Evolutionary conservation across 2,329 filamentous ascomycete species (phyloP).

Genomic region (Ampelomyces quisqualis): DNA sequence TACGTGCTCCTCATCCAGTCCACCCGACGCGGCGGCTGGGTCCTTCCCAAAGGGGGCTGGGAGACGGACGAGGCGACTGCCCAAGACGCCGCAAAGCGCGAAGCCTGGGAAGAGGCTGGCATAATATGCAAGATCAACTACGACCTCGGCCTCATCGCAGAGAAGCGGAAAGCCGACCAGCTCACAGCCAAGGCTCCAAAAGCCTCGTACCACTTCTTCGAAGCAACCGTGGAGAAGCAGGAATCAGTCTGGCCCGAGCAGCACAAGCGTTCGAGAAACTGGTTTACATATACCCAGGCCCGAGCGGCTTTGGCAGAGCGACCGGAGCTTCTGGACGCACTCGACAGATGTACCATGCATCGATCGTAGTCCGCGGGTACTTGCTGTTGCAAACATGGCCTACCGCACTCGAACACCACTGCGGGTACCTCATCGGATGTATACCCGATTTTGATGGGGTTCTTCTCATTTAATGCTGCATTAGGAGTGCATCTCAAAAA

Average conservation of each 20-base stretch:
- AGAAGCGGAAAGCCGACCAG: constrained; percentile 64
- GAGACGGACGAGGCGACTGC: constrained; percentile 88
- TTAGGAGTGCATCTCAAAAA: constrained; percentile 34
- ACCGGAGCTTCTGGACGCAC: constrained; percentile 84
- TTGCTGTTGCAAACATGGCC: constrained; percentile 10
- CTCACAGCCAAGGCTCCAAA: constrained; percentile 66
- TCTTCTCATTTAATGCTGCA: constrained; percentile 31
- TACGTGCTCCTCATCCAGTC: constrained; percentile 93
- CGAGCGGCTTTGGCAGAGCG: constrained; percentile 71
- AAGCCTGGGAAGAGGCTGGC: constrained; percentile 98
- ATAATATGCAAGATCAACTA: constrained; percentile 81
- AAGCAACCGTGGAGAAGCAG: constrained; percentile 84
- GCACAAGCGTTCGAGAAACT: constrained; percentile 85
- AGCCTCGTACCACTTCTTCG: constrained; percentile 76
- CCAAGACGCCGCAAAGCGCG: constrained; percentile 78
- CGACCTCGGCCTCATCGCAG: constrained; percentile 82
- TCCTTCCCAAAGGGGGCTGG: constrained; percentile 97
- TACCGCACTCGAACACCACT: constrained; percentile 10
- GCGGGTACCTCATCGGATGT: neutral
- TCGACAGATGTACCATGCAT: constrained; percentile 70
- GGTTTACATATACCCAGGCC: constrained; percentile 87
- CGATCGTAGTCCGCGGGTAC: constrained; percentile 28
- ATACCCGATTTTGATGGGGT: constrained; percentile 7
- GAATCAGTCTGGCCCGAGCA: constrained; percentile 89
- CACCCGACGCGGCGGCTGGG: constrained; percentile 87